Evolutionary conservation across 495 filamentous ascomycete genomes (phyloP), one percentile per base, ranked within the genome.

Genomic region (Penicillium robsamsonii): DNA sequence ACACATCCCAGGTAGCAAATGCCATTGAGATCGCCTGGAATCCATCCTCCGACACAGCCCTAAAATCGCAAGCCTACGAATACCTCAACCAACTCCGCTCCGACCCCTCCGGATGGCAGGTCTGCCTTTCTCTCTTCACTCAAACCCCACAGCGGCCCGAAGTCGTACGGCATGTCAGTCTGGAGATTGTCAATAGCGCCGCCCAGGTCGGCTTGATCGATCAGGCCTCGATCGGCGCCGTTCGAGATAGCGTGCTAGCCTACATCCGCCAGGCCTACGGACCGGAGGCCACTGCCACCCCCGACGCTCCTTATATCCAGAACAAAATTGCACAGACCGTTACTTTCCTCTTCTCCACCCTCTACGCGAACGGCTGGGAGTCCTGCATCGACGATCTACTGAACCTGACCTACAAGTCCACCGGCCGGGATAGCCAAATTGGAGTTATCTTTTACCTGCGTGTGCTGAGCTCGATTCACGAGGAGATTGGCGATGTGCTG

Each of bases 251-350:
- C 24, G 71, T 99, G 58, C 72, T 96, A 65, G 79, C 80, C 49
- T 97, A 97, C 68, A 77, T 91, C 17, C 81, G 81, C 50, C 81
- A 83, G 56, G 82, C 81, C 35, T 99, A 95, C 68, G 79, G 84
- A 18, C 77, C 75, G 17, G 75, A 78, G 18, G 75, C 76, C 41
- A 78, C 77, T 42, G 74, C 75, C 20, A 71, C 74, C 20, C 68
- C 79, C 55, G 92, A 96, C 69, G 79, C 85, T 10, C 60, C 84
- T 33, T 80, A 81, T 59, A 86, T 99, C 30, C 95, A 97, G 73
- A 99, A 97, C 72, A 99, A 99, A 71, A 86, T 97, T 57, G 89
- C 91, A 25, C 94, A 99, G 72, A 96, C 92, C 31, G 73, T 97
- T 41, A 99, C 94, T 11, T 89, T 87, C 61, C 85, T 99, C 22